Base-by-base conservation (phyloP, 768 basidiomycete species). In the Cystobasidium onofrii region DNA sequence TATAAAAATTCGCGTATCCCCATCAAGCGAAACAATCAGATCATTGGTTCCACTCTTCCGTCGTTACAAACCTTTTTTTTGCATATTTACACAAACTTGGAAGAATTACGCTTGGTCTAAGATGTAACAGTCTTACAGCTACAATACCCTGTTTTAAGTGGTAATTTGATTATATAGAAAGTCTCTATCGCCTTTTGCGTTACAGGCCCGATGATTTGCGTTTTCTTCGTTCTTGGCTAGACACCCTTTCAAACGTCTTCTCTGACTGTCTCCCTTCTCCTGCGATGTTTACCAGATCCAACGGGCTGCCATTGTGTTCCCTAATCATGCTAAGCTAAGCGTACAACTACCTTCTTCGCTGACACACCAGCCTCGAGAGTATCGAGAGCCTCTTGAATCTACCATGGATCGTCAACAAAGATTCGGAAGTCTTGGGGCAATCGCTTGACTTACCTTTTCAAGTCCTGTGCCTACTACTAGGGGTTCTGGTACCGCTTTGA, bases 391-490 rank as follows among this genome's bases (percentile, higher is more conserved):
- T 69, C 60, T 64, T 78, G 71, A 4, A 75, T 46, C 29, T 36
- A 23, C 69, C 13, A 39, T 3, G 10, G 9, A 27, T 7, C 15
- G 7, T 12, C 17, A 31, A 64, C 15, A 7, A n/a, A 9, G 31
- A 39, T 64, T 15, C 62, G 9, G 6, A 39, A 12, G 63, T 29
- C 63, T 41, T 25, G 13, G 12, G 6, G 20, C 6, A 12, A 12
- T 46, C 36, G 15, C 25, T 10, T 46, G 27, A 64, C 34, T 64
- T n/a, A 75, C 57, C 20, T n/a, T 33, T 34, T 73, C 75, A 27
- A 78, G 73, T 1, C 77, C 76, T 27, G 70, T 27, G 7, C 75
- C 76, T 15, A 69, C 76, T 33, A 78, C 71, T 29, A 77, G 73
- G 10, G 75, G 66, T 18, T 75, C 72, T 0, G 77, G 77, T 33